These are phyloP conservation scores for Stachybotrys echinatus DNA, from an alignment of 2,329 filamentous ascomycete species.

Conservation along the genomic window DNA sequence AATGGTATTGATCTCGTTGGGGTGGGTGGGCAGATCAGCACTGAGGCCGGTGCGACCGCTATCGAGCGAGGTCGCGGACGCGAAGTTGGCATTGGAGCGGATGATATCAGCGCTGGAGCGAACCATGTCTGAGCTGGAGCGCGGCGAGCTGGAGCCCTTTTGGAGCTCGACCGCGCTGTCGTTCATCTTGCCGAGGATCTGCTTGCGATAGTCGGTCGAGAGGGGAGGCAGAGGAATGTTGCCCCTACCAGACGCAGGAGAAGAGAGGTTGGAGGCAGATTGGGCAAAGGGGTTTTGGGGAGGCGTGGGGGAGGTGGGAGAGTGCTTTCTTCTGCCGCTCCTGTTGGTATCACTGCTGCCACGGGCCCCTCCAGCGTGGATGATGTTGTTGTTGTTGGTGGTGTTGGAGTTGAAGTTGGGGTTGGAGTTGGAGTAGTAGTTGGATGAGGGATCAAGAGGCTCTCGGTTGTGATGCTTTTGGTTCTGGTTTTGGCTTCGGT, in stretches of 20 bases:
- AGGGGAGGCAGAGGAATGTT: constrained; percentile 8
- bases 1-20: constrained; percentile 33
- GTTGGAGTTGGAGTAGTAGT: background rate
- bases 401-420: background rate
- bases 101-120: constrained; percentile 17
- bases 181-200: constrained; percentile 19
- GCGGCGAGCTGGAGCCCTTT: constrained; percentile 15
- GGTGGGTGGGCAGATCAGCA: constrained; percentile 32
- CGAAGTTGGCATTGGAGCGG: background rate
- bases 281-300: background rate
- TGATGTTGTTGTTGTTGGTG: background rate
- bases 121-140: constrained; percentile 22
- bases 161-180: constrained; percentile 25
- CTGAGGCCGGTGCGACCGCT: constrained; percentile 29
- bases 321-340: background rate
- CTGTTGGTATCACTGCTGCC: background rate
- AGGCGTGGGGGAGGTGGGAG: background rate
- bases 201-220: constrained; percentile 7
- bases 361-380: background rate
- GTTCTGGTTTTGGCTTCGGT: too few species aligned
- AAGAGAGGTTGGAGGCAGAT: background rate
- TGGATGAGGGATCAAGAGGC: too few species aligned
- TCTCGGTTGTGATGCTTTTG: too few species aligned
- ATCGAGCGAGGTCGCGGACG: constrained; percentile 23
- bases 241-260: background rate